Evolutionary conservation across 192 early-diverging fungal species (phyloP).

Genomic region (Diversispora epigaea): DNA sequence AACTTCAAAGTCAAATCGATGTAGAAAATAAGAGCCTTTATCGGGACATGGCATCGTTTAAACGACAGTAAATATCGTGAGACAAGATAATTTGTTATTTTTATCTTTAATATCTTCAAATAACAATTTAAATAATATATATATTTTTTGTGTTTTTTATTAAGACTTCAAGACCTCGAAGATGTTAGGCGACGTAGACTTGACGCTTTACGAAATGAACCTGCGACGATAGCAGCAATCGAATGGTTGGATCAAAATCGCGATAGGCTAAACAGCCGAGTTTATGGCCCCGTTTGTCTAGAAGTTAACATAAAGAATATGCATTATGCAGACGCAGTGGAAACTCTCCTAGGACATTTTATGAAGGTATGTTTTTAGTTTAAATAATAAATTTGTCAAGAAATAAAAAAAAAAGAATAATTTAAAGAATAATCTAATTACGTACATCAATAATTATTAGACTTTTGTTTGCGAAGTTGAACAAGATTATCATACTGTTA

Average conservation of each 20-base stretch:
- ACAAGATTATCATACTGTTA: constrained; percentile 75
- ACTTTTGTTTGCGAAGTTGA: constrained; percentile 77
- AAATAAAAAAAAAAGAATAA: too few relatives aligned
- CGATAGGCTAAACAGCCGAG: constrained; percentile 59
- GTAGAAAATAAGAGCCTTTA: not conserved
- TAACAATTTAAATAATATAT: too few relatives aligned
- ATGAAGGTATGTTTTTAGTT: not conserved
- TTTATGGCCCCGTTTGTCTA: constrained; percentile 73
- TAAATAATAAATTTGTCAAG: too few relatives aligned
- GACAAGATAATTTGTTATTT: not conserved
- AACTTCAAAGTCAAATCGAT: not conserved
- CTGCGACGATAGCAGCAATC: constrained; percentile 60
- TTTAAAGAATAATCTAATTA: constrained; percentile 8
- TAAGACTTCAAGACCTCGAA: constrained; percentile 59
- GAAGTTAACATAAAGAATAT: constrained; percentile 70
- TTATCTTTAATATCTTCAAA: not conserved
- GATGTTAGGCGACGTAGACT: constrained; percentile 57
- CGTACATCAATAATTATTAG: constrained; percentile 38
- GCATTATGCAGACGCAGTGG: constrained; percentile 65
- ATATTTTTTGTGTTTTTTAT: constrained; percentile 1
- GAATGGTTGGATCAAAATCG: constrained; percentile 71
- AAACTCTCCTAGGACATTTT: constrained; percentile 38
- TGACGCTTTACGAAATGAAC: constrained; percentile 48
- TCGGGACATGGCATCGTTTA: not conserved
- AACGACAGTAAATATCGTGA: not conserved